phyloP scores from a whole-genome alignment of 148 eudicot genomes.

The Arctostaphylos glauca region DNA sequence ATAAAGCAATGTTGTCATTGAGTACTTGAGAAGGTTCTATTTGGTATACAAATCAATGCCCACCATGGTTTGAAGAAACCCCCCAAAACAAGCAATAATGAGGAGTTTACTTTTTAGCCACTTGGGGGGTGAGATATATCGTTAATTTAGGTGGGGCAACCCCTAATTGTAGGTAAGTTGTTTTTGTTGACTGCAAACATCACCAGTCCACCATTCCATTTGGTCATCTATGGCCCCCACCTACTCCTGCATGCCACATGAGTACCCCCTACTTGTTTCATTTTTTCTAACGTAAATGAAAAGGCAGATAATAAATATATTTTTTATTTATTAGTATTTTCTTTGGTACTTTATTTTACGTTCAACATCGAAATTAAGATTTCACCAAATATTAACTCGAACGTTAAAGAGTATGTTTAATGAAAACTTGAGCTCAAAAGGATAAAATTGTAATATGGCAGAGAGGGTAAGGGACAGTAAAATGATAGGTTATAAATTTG shows the following conservation, averaged over 20 bases:
- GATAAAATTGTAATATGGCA: no score
- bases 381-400: no score
- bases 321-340: no score
- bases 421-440: no score
- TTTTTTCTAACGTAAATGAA: no score
- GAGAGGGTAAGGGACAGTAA: no score
- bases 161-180: background rate
- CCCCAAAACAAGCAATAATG: background rate
- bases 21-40: background rate
- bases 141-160: background rate
- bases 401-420: no score
- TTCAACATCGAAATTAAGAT: no score
- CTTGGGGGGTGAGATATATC: background rate
- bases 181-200: slow-evolving; percentile 16
- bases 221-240: slow-evolving; percentile 8
- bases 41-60: background rate
- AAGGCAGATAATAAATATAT: no score
- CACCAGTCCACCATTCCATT: background rate
- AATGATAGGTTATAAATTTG: background rate
- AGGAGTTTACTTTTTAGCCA: background rate
- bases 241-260: slow-evolving; percentile 29
- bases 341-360: no score
- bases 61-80: background rate
- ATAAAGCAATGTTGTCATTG: background rate
- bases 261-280: slow-evolving; percentile 23